These are phyloP conservation scores for Thelonectria discophora DNA, from an alignment of 2,329 filamentous ascomycete genomes.

Conservation along the genomic window DNA sequence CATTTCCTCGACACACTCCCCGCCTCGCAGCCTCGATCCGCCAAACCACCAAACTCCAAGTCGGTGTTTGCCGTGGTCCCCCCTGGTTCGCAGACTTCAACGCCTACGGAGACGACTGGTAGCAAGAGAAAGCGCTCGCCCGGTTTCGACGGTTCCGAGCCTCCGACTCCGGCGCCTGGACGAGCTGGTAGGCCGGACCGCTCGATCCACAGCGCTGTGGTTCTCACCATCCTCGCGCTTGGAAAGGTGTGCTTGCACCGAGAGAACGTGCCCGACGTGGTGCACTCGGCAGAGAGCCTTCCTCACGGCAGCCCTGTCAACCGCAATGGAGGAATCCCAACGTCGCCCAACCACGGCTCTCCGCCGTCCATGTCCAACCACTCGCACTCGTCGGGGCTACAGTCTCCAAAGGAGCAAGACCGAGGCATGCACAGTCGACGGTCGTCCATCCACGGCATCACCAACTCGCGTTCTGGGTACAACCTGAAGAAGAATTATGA, in stretches of 20 bases:
- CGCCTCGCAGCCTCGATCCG: slow-evolving; percentile 38
- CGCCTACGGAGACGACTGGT: slow-evolving; percentile 43
- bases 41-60: slow-evolving; percentile 44
- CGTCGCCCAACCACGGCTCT: slow-evolving; percentile 64
- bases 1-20: slow-evolving; percentile 62
- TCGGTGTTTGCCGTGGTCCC: slow-evolving; percentile 46
- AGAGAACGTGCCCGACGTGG: slow-evolving; percentile 65
- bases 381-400: slow-evolving; percentile 59
- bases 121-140: slow-evolving; percentile 67
- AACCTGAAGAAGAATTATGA: slow-evolving; percentile 73
- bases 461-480: slow-evolving; percentile 40
- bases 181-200: slow-evolving; percentile 64
- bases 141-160: slow-evolving; percentile 47
- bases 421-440: slow-evolving; percentile 57
- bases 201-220: slow-evolving; percentile 81
- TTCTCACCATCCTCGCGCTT: slow-evolving; percentile 84
- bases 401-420: slow-evolving; percentile 63
- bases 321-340: slow-evolving; percentile 59
- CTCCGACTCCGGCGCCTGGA: slow-evolving; percentile 42
- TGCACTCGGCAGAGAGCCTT: slow-evolving; percentile 49
- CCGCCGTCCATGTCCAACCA: slow-evolving; percentile 57
- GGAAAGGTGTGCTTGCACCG: slow-evolving; percentile 79
- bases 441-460: slow-evolving; percentile 59
- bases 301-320: slow-evolving; percentile 50
- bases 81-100: slow-evolving; percentile 34